Percentiles rank a stretch among this genome's conserved stretches.
Conservation (phyloP, 176 grass and related monocot species). For the Musa acuminata region DNA sequence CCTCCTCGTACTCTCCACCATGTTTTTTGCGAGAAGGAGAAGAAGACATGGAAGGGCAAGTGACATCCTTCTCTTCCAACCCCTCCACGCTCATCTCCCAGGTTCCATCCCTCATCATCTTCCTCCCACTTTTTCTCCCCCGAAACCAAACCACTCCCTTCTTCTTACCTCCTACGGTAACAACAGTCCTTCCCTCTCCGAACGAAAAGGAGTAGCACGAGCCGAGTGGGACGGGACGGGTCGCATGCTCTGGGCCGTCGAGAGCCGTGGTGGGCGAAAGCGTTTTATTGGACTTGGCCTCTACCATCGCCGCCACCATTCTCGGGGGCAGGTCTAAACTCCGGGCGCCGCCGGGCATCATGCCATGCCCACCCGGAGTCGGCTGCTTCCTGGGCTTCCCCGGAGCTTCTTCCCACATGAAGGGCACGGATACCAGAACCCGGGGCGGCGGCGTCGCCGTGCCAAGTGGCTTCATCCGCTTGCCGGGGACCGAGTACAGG, state of each 20-base stretch:
- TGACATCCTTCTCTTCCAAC: background rate
- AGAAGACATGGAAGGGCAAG: background rate
- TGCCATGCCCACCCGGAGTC: background rate
- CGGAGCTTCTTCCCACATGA: conserved; percentile 65
- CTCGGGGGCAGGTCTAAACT: conserved; percentile 53
- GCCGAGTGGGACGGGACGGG: background rate
- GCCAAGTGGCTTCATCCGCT: conserved; percentile 6
- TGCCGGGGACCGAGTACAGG: conserved; percentile 8
- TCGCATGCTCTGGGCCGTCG: background rate
- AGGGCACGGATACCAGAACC: conserved; percentile 39
- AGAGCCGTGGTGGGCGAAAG: background rate
- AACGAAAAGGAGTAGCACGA: background rate
- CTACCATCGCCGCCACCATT: conserved; percentile 17
- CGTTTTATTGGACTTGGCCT: background rate
- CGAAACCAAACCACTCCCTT: conserved; percentile 19
- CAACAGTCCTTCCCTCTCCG: background rate
- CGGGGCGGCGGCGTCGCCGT: conserved; percentile 35
- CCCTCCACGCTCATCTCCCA: background rate
- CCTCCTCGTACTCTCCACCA: background rate
- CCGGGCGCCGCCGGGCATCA: background rate
- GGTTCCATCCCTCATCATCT: background rate
- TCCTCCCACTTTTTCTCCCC: conserved; percentile 1
- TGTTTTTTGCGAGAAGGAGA: background rate
- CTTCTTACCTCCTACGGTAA: background rate
- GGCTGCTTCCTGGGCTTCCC: conserved; percentile 40